Conservation (phyloP, 805 yeast genomes). For the Pichia occidentalis region DNA sequence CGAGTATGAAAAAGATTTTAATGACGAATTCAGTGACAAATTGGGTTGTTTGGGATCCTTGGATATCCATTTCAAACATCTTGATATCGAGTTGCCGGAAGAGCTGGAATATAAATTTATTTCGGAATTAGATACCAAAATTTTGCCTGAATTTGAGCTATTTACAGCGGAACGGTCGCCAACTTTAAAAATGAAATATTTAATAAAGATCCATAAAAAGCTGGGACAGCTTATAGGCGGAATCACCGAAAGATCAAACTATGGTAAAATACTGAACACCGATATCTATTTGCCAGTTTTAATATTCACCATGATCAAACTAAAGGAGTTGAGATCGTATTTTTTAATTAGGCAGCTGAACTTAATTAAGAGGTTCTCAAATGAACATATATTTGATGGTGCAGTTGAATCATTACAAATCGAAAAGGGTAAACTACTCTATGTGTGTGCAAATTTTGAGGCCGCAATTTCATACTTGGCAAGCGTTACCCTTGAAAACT, state of each 20-base stretch:
- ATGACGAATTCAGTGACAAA: conserved; percentile 24
- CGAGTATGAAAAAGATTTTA: conserved; percentile 25
- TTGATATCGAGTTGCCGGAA: conserved; percentile 27
- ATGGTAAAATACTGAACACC: conserved; percentile 23
- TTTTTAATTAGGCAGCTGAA: conserved; percentile 28
- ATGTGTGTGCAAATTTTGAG: conserved; percentile 32
- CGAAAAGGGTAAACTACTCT: conserved; percentile 30
- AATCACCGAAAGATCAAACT: conserved; percentile 11
- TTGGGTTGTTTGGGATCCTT: conserved; percentile 22
- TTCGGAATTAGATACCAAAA: conserved; percentile 16
- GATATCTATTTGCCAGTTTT: conserved; percentile 31
- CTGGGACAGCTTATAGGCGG: conserved; percentile 23
- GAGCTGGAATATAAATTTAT: conserved; percentile 22
- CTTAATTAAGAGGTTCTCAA: conserved; percentile 30
- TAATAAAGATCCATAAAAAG: conserved; percentile 26
- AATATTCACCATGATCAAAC: conserved; percentile 29
- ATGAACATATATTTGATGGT: conserved; percentile 23
- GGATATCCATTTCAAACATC: conserved; percentile 20
- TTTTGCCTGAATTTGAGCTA: conserved; percentile 28
- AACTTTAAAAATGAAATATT: conserved; percentile 28
- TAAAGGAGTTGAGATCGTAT: conserved; percentile 25
- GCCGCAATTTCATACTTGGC: conserved; percentile 31
- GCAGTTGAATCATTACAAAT: conserved; percentile 20
- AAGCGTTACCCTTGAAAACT: conserved; percentile 29
- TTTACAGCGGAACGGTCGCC: conserved; percentile 31